Evolutionary conservation across 371 early-diverging fungal species (phyloP), one percentile per base, ranked within the genome.

Genomic region (Mortierella polycephala): DNA sequence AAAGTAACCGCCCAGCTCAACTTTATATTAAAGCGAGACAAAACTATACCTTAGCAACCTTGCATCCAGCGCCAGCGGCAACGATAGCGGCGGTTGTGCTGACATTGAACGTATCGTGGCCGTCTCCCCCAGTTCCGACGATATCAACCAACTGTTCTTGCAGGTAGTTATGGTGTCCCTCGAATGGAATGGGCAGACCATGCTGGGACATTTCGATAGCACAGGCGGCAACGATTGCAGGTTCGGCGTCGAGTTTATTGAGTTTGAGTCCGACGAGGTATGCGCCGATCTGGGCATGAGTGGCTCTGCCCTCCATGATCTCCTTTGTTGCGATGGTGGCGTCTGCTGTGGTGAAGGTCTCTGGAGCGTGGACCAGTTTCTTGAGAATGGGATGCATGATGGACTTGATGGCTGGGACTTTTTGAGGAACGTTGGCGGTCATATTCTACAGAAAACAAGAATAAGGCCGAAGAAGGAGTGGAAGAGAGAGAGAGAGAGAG

Each of bases 71-170:
- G 37, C 96, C 97, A 3, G 99, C 97, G 10, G 93, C 95, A 0
- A 98, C 94, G 46, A 98, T 87, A 20, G 94, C 93, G 7, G 96
- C 89, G 0, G 98, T 94, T 0, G 99, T 98, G 2, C 95, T 94
- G 10, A 97, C 97, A 76, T 98, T 98, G 75, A 96, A 98, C 12
- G 99, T 98, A 74, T 98, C 88, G 79, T 94, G 94, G 10, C 97
- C 97, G 82, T 98, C 99, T n/a, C 99, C 99, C 21, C 99, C 99
- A 7, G 99, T 98, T 5, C 99, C 99, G 3, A 98, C 99, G 76
- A 97, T 96, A 82, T 98, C 99, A 7, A 92, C 90, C 0, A 95
- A 76, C 20, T 83, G 75, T 49, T 84, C 87, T 11, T 69, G 74
- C 49, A 89, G 71, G 10, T n/a, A n/a, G n/a, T 80, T 81, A 41